Base-by-base conservation (phyloP, 768 basidiomycete species). In the Tylopilus cervinicoccineus region DNA sequence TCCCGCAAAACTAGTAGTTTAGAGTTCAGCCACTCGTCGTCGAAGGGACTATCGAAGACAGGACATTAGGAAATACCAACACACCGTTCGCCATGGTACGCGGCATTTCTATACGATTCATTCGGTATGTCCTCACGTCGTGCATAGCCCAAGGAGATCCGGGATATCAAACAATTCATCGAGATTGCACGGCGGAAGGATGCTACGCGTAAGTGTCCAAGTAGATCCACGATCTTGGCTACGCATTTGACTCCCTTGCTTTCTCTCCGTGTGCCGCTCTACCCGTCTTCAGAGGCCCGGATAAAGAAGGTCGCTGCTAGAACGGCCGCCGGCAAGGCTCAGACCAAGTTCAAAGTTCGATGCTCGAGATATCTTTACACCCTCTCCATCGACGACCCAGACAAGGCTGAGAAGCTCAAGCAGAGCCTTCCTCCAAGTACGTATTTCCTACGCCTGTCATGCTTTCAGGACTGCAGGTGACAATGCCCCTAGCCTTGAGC, bases 341-440 rank as follows among this genome's bases (percentile, higher is more conserved):
- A 83, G 72, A 95, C 89, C 67, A 99, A 98, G 76, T 97, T 98
- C 84, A 99, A 99, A 81, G 83, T 99, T 67, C 82, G 96, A 69
- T 97, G 94, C 77, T 87, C 89, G 52, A 81, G 89, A 69, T 93
- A 93, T 72, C 85, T 94, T 53, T 99, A 99, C 85, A 98, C 96
- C n/a, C 82, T 98, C 55, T 81, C 84, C 53, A 71, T 98, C 67
- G 88, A 93, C 69, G 96, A 99, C 76, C 83, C 90, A 64, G 93
- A 96, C 71, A 98, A 97, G 80, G 95, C 96, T 33, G 93, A 96
- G 70, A 99, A 97, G 78, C 83, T 99, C 62, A 83, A 86, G 77
- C 90, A 90, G 77, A 86, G 84, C 64, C 78, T 99, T 43, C 95
- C 95, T 45, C 96, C 96, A 63, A 91, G 95, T 94, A 65, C 61